Base-by-base conservation (phyloP, 176 grass and related monocot genomes). In the Triticum monococcum region DNA sequence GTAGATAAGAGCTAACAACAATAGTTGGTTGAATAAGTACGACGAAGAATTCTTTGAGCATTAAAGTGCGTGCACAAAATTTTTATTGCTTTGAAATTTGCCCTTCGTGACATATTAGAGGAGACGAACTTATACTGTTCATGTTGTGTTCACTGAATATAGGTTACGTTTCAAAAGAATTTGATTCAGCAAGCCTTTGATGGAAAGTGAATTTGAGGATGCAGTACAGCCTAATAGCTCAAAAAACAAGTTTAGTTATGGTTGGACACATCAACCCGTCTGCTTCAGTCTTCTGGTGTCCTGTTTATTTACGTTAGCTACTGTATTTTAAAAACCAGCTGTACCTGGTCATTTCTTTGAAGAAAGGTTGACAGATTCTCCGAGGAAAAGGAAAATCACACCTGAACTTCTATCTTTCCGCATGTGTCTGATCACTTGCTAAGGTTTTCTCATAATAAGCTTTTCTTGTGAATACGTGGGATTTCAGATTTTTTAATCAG, bases 131-230 rank as follows among this genome's bases (percentile, higher is more conserved):
- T 52, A 83, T 86, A 38, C 4, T 31, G 40, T 56, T 70, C 17
- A 24, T 86, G 37, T 64, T 68, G 0, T 72, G 26, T 72, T 81
- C 50, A 64, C 36, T 84, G 25, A 68, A 82, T 88, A 59, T 83
- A 92, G 87, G 75, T 92, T 28, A 86, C 74, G 72, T 79, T 92
- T 89, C 79, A 92, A 86, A 77, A 89, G 86, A 66, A 92, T 86
- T 79, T 92, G 90, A 79, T 86, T 79, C 86, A 89, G 90, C 74
- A 83, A 83, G 66, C 90, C 87, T 61, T 57, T 83, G 79, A 66
- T 76, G 79, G 83, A 89, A 79, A 28, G 10, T 52, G 83, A 92
- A 83, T 83, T 86, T 79, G 66, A 81, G 40, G 83, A 83, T 64
- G 79, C 59, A 37, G 50, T 89, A 16, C 36, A 57, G 35, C 61